Evolutionary conservation across 495 filamentous ascomycete species (phyloP), one percentile per base, ranked within the genome.

Genomic region (Penicillium pancosmium): DNA sequence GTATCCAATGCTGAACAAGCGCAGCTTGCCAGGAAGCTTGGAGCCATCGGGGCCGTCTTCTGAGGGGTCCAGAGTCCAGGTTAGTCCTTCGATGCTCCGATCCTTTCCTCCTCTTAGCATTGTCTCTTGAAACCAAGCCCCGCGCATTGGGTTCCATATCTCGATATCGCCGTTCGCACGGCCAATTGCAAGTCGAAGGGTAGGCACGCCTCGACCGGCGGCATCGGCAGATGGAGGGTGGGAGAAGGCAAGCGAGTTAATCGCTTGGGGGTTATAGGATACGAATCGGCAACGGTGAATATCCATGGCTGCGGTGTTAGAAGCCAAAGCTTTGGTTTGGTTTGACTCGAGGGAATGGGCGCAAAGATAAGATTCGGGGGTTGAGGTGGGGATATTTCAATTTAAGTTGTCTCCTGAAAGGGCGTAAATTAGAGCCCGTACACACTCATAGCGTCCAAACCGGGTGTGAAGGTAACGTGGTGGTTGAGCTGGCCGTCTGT

Each of bases 251-350:
- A 97, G 82, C 43, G 91, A 87, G 75, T 95, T 97, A 69, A 99
- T 97, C 27, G 92, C 89, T 40, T 93, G 90, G 3, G 92, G 86
- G 54, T 91, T 92, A 69, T 92, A 98, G n/a, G 89, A 89, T 44
- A 99, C 89, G 78, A 98, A 99, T 65, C 94, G 91, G 65, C 92
- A 96, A 68, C 94, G 90, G 77, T 99, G 95, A 66, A 98, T 88
- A 77, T 98, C 94, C 91, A 99, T 97, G 58, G 53, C 72, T 63
- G 55, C 18, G 40, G 57, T 31, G 49, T 47, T 41, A 51, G 57
- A 63, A 66, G 60, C 57, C 62, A 25, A 62, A 53, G 50, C 57
- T 59, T 48, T 60, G 52, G 58, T 59, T 54, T 31, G 56, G 41
- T 38, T 31, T 36, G 54, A 53, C 47, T 58, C 50, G 18, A 51